Evolutionary conservation across 345 rosid species (phyloP), one percentile per base, ranked within the genome.

Genomic region (Salix brachista): DNA sequence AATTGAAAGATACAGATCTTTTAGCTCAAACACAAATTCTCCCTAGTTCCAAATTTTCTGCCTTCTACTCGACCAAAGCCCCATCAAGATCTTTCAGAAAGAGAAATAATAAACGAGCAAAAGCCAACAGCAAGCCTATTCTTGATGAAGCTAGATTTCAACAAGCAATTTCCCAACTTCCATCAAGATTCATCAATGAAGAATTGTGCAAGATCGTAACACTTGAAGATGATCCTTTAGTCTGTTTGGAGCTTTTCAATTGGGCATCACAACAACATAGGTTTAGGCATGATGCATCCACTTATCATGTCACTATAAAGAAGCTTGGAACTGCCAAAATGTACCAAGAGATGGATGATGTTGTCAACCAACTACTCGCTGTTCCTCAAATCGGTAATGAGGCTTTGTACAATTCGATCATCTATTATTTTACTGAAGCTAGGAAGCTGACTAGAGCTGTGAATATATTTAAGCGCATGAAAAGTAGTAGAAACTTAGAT

Each of bases 221-320:
- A 18, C 82, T 84, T 30, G 81, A 90, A 83, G 89, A 88, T 64
- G 89, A 91, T 70, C 94, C 99, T 41, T 42, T 91, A 18, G 83
- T 89, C 12, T 95, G 99, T 80, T 84, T 88, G 73, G 94, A 90
- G 85, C 85, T 93, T 28, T 95, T 89, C 76, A 90, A 85, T 60
- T 95, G 97, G 99, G 91, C 97, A 9, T 85, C 90, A 0, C 95
- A 94, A 41, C 94, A 92, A 77, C 94, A 86, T 1, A 83, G 99
- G 79, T 95, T 95, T 80, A 85, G 86, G 75, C 96, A 93, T 54
- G 87, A 86, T 65, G 79, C 79, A 19, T 87, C 80, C 28, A 84
- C 97, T 67, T 93, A 89, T 81, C 97, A 90, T 67, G 80, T 83
- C 36, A 87, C 88, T 13, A 88, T 93, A 62, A 86, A 90, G 86